Percentiles rank a stretch among this genome's conserved stretches.
These are phyloP conservation scores for Voacanga thouarsii DNA, from an alignment of 257 asterid genomes.

Conservation along the genomic window DNA sequence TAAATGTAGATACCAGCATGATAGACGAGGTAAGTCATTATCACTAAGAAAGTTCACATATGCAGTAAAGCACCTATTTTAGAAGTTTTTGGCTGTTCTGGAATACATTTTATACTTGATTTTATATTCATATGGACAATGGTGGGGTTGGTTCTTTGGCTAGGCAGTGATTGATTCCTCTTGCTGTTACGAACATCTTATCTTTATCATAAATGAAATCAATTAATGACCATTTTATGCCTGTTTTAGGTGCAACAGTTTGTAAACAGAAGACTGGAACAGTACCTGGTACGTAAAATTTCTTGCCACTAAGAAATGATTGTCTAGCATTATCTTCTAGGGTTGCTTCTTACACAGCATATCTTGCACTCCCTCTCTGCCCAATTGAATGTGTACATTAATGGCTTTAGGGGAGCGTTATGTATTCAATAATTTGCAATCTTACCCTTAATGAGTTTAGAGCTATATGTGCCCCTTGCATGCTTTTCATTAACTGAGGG, in stretches of 20 bases:
- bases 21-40: slow-evolving; percentile 58
- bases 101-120: background rate
- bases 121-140: background rate
- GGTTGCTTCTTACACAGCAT: background rate
- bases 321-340: slow-evolving; percentile 1
- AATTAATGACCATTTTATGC: slow-evolving; percentile 23
- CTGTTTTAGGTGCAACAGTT: slow-evolving; percentile 74
- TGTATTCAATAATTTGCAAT: background rate
- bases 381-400: background rate
- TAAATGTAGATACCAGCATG: slow-evolving; percentile 55
- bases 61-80: background rate
- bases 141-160: background rate
- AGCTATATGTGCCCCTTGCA: background rate
- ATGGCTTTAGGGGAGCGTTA: background rate
- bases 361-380: background rate
- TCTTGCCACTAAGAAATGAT: slow-evolving; percentile 5
- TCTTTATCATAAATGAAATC: background rate
- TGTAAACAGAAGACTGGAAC: slow-evolving; percentile 91
- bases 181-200: background rate
- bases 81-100: background rate
- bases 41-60: background rate
- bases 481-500: background rate
- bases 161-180: background rate
- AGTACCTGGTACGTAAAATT: slow-evolving; percentile 68
- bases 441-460: background rate